Conservation (phyloP, 106 monocot genomes). For the Allium cepa region DNA sequence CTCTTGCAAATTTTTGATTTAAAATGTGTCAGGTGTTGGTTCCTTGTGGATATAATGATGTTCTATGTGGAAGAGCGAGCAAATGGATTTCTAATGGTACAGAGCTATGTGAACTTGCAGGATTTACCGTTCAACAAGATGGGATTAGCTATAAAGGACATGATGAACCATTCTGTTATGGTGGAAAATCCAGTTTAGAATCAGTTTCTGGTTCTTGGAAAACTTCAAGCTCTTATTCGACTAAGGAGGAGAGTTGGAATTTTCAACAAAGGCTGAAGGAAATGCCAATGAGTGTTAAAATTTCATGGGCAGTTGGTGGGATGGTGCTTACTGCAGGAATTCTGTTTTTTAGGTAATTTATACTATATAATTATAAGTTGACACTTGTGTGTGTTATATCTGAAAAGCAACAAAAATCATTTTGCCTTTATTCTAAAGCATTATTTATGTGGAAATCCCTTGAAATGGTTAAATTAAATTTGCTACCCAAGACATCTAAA, state of each 20-base stretch:
- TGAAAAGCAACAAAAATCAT: no score
- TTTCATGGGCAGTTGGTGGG: conserved; percentile 89
- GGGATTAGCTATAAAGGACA: conserved; percentile 7
- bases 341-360: conserved; percentile 53
- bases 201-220: conserved; percentile 70
- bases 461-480: no score
- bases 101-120: conserved; percentile 76
- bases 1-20: background rate
- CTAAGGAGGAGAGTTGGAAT: conserved; percentile 16
- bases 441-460: no score
- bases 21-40: conserved; percentile 56
- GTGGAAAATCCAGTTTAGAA: conserved; percentile 69
- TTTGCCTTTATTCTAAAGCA: no score
- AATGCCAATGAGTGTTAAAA: conserved; percentile 31
- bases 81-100: conserved; percentile 96
- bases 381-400: no score
- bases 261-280: conserved; percentile 47
- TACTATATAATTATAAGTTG: background rate
- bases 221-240: conserved; percentile 16
- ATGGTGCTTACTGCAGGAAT: conserved; percentile 86
- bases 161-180: conserved; percentile 66
- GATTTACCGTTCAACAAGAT: conserved; percentile 59
- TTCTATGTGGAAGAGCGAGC: conserved; percentile 77
- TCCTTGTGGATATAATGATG: conserved; percentile 81
- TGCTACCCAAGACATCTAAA: no score